A percentile compares a stretch with the other conserved stretches of the same genome.
Conservation (phyloP, 2,329 filamentous ascomycete genomes). For the Pyrenochaeta sp. region DNA sequence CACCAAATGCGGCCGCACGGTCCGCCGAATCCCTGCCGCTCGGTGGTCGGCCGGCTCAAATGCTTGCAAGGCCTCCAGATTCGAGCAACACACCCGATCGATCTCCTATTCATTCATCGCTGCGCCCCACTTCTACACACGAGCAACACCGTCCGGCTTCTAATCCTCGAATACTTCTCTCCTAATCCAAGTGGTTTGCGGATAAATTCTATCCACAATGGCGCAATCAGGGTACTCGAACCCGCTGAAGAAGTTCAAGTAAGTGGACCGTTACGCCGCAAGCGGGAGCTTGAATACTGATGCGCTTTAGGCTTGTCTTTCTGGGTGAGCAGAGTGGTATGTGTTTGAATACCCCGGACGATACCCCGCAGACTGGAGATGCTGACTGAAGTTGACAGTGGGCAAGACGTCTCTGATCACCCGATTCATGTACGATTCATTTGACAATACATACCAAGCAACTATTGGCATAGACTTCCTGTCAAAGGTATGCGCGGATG, state of each 20-base stretch:
- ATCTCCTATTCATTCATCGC: conserved; percentile 34
- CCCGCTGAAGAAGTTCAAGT: conserved; percentile 99
- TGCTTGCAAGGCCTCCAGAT: conserved; percentile 26
- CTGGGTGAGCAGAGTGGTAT: conserved; percentile 98
- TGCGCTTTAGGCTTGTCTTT: conserved; percentile 80
- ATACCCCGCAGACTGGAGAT: neutral
- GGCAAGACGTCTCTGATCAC: conserved; percentile 99
- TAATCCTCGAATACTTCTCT: conserved; percentile 6
- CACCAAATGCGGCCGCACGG: conserved; percentile 16
- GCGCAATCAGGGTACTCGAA: conserved; percentile 91
- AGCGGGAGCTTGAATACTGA: conserved; percentile 31
- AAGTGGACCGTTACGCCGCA: conserved; percentile 25
- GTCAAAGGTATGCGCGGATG: conserved; percentile 75
- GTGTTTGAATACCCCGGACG: conserved; percentile 38
- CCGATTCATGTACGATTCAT: conserved; percentile 99
- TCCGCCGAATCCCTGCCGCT: conserved; percentile 12
- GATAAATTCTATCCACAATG: conserved; percentile 64
- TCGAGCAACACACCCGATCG: conserved; percentile 13
- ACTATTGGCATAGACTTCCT: conserved; percentile 99
- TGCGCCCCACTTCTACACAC: conserved; percentile 17
- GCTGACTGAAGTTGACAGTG: conserved; percentile 64
- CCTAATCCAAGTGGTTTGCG: conserved; percentile 6
- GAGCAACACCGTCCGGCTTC: conserved; percentile 1
- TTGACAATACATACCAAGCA: conserved; percentile 99
- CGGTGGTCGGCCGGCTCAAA: conserved; percentile 18